phyloP scores from a whole-genome alignment of 345 rosid genomes.

The Xanthoceras sorbifolium region DNA sequence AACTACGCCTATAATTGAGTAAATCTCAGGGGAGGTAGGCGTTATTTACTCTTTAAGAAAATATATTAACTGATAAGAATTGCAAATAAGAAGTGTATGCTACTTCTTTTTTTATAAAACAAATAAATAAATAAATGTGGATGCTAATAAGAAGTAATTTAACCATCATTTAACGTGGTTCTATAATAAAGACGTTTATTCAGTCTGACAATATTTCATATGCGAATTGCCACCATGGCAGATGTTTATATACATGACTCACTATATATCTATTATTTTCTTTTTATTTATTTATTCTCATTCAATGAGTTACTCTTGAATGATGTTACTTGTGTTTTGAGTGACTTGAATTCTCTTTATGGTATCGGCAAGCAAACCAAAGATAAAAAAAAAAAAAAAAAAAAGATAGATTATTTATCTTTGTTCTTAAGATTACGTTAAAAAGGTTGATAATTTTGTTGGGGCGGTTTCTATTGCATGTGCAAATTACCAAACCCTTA shows the following conservation, averaged over 20 bases:
- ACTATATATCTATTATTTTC: slow-evolving; percentile 13
- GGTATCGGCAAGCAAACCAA: slow-evolving; percentile 21
- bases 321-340: slow-evolving; percentile 35
- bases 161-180: no score
- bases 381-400: not conserved
- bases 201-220: no score
- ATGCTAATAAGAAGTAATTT: no score
- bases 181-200: no score
- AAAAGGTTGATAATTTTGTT: not conserved
- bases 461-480: slow-evolving; percentile 51
- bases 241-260: not conserved
- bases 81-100: no score
- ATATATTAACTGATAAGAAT: no score
- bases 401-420: slow-evolving; percentile 25
- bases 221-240: no score
- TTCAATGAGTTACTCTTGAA: not conserved
- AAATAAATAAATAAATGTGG: no score
- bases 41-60: no score
- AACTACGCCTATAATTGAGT: no score
- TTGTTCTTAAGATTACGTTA: slow-evolving; percentile 51
- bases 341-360: slow-evolving; percentile 32
- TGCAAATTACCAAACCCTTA: slow-evolving; percentile 48
- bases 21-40: no score
- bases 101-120: no score
- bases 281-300: not conserved